These are phyloP conservation scores for Emmonsiellopsis sp. DNA, from an alignment of 2,329 filamentous ascomycete species.

Conservation along the genomic window DNA sequence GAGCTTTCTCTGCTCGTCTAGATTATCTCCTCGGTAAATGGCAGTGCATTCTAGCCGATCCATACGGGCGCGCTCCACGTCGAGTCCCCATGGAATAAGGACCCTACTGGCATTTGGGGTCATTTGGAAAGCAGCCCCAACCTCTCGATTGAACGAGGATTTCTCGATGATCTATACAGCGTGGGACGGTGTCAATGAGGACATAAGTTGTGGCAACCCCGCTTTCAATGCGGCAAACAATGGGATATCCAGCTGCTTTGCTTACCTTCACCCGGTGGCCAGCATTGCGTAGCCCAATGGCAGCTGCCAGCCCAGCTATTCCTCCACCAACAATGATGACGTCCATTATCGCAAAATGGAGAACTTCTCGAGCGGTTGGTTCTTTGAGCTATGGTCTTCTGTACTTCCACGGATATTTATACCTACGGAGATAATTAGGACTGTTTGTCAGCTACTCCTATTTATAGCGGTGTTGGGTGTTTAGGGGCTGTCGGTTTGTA, in stretches of 20 bases:
- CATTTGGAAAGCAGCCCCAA: slow-evolving; percentile 21
- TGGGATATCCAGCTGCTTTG: too few relatives aligned
- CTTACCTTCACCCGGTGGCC: slow-evolving; percentile 18
- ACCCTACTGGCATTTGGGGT: slow-evolving; percentile 20
- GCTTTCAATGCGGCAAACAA: too few relatives aligned
- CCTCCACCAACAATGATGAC: slow-evolving; percentile 23
- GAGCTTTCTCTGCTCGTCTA: slow-evolving; percentile 7
- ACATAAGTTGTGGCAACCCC: too few relatives aligned
- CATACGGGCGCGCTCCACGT: slow-evolving; percentile 17
- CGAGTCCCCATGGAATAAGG: slow-evolving; percentile 18
- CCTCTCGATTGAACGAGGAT: slow-evolving; percentile 19
- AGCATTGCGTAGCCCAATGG: slow-evolving; percentile 17
- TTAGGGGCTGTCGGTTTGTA: too few relatives aligned
- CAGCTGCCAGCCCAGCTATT: slow-evolving; percentile 23
- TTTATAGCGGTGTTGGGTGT: too few relatives aligned
- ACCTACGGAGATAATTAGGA: too few relatives aligned
- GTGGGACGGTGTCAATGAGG: background rate
- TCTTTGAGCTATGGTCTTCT: too few relatives aligned
- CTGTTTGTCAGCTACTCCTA: too few relatives aligned
- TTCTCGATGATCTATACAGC: slow-evolving; percentile 19
- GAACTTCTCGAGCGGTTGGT: too few relatives aligned
- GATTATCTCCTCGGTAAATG: slow-evolving; percentile 13
- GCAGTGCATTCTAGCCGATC: slow-evolving; percentile 13
- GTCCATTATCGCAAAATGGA: too few relatives aligned
- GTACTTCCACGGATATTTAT: too few relatives aligned